phyloP scores from a whole-genome alignment of 352 stramenopile genomes.

The Globisporangium alternatum region DNA sequence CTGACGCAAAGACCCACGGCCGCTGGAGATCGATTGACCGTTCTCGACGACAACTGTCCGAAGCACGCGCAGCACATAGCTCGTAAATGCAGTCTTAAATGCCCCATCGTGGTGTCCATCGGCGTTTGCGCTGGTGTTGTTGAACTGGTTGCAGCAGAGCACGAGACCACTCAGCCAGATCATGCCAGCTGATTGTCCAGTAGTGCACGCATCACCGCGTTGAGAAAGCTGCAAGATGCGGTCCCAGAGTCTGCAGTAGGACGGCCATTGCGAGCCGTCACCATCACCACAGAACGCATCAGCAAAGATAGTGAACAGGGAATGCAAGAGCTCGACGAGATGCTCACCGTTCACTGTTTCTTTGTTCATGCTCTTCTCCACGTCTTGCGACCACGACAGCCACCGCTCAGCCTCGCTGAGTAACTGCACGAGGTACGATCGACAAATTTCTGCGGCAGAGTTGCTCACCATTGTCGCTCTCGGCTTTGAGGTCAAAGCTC shows the following conservation, averaged over 20 bases:
- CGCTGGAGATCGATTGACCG: constrained; percentile 38
- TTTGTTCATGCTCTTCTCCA: not conserved
- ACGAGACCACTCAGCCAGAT: constrained; percentile 6
- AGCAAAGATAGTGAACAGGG: constrained; percentile 17
- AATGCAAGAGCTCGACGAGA: constrained; percentile 15
- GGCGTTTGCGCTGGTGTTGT: not conserved
- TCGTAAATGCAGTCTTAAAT: constrained; percentile 28
- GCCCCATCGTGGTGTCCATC: not conserved
- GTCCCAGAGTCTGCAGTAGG: constrained; percentile 14
- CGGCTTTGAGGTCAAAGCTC: not conserved
- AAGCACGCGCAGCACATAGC: constrained; percentile 27
- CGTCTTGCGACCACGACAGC: not conserved
- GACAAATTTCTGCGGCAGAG: constrained; percentile 3
- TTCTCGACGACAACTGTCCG: constrained; percentile 23
- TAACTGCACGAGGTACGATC: constrained; percentile 12
- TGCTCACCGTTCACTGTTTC: constrained; percentile 11
- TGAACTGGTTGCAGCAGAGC: not conserved
- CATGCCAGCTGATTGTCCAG: not conserved
- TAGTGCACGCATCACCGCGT: not conserved
- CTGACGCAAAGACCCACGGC: constrained; percentile 3
- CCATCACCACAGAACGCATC: constrained; percentile 4
- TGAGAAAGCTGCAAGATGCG: constrained; percentile 4
- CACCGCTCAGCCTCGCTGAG: constrained; percentile 5
- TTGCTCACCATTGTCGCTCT: not conserved
- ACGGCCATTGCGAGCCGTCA: not conserved